Base-by-base conservation (phyloP, 257 asterid genomes). In the Gardenia jasminoides region DNA sequence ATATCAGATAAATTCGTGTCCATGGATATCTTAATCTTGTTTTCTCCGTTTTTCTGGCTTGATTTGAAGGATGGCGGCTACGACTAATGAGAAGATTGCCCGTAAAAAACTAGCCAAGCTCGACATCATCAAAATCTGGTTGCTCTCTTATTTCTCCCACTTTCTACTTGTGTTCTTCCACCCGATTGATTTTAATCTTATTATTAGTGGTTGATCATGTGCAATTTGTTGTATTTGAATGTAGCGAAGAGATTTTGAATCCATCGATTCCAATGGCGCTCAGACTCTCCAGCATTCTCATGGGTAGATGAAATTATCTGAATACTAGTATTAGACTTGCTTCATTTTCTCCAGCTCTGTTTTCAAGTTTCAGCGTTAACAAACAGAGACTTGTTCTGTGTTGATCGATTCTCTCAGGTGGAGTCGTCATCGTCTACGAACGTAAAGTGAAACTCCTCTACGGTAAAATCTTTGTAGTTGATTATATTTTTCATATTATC, bases 201-300 rank as follows among this genome's bases (percentile, higher is more conserved):
- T 68, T 46, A 79, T 26, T 64, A 50, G 64, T 67, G 6, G 46
- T 78, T 77, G 58, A 39, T 15, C 77, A 77, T 72, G 31, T 80
- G 17, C 88, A 54, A 43, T 52, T 7, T 28, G 10, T 8, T 41
- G 50, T 15, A 36, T 39, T 71, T 46, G 33, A 56, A 12, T 41
- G 76, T 59, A 94, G 99, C 71, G 99, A 94, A 85, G 89, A 94
- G 88, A 93, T 94, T 77, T 82, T 94, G 62, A 91, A 94, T 80
- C 99, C 99, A 36, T 85, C 97, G 7, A 95, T 93, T 78, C 99
- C 99, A 1, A 91, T 94, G 99, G 98, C 99, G 78, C 93, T 94
- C 77, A 88, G 99, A 76, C 99, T 94, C 68, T 94, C 99, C 66
- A 96, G 97, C 77, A 93, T 94, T 82, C 97, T 94, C 80, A 94